phyloP scores from a whole-genome alignment of 345 rosid genomes.

The Pistacia atlantica region DNA sequence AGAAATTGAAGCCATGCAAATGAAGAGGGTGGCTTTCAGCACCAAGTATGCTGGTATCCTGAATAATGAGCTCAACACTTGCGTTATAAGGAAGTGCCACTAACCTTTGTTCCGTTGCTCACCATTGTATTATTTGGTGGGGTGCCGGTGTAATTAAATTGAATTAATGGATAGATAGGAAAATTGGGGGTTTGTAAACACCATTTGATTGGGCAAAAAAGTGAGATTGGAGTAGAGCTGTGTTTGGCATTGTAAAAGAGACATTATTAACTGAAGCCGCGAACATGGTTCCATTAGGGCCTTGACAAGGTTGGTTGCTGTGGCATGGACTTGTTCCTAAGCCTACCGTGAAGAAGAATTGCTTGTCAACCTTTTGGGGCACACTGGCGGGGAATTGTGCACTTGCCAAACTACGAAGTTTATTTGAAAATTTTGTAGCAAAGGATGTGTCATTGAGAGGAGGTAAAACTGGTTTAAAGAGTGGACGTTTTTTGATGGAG shows the following conservation, averaged over 20 bases:
- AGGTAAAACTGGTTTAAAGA: slow-evolving; percentile 55
- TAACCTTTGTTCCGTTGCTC: slow-evolving; percentile 56
- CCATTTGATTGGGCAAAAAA: slow-evolving; percentile 49
- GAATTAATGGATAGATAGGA: slow-evolving; percentile 44
- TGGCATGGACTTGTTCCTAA: slow-evolving; percentile 61
- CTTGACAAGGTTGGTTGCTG: slow-evolving; percentile 61
- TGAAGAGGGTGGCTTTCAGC: slow-evolving; percentile 77
- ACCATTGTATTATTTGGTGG: slow-evolving; percentile 62
- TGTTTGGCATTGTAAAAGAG: slow-evolving; percentile 57
- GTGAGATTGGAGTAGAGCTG: slow-evolving; percentile 67
- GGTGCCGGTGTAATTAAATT: slow-evolving; percentile 61
- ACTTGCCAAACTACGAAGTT: slow-evolving; percentile 52
- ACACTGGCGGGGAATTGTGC: slow-evolving; percentile 54
- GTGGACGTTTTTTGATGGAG: slow-evolving; percentile 39
- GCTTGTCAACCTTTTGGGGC: slow-evolving; percentile 51
- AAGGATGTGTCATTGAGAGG: slow-evolving; percentile 59
- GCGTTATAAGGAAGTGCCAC: slow-evolving; percentile 62
- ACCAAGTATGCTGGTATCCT: slow-evolving; percentile 78
- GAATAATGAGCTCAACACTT: slow-evolving; percentile 67
- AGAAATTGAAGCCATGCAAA: slow-evolving; percentile 72
- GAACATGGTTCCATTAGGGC: slow-evolving; percentile 66
- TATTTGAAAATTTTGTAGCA: slow-evolving; percentile 43
- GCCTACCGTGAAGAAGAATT: slow-evolving; percentile 63
- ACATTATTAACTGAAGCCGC: slow-evolving; percentile 59
- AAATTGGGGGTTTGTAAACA: slow-evolving; percentile 50